Evolutionary conservation across 352 stramenopile species (phyloP), one percentile per base, ranked within the genome.

Genomic region (Pythium rhizo-oryzae): DNA sequence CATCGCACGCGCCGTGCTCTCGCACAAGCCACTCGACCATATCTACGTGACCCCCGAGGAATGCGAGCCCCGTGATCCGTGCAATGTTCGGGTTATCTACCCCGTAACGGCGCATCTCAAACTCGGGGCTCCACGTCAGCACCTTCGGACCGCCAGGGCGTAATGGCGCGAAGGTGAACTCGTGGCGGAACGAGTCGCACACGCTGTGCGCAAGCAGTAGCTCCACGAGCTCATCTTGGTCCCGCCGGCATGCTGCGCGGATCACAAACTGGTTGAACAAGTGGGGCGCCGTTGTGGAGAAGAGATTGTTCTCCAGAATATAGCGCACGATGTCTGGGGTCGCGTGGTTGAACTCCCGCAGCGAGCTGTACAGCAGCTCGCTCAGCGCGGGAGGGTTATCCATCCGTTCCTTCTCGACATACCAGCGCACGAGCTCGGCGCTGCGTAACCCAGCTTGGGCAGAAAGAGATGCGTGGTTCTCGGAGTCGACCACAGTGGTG

Each of bases 101-200:
- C 5, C 18, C 18, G 9, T 21, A 19, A 8, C 41, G 41, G 1
- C 13, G 4, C 41, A 16, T 21, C 9, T 41, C 35, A 15, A 16
- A 41, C 35, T 41, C 35, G 8, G 8, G 35, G 35, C 35, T 41
- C 57, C 57, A 63, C 44, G 54, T 43, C 9, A 63, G 57, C 25
- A 63, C 57, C 28, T 63, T 63, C 24, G 41, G 12, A 5, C 43
- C 43, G 19, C 28, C 43, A 1, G 57, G 28, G 7, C 41, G 41
- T n/a, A 47, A n/a, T 7, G 41, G 12, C 41, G 41, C 57, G 41
- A 8, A 63, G 2, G 41, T 25, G 53, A 63, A 53, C 43, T 63
- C 39, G 57, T 63, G 41, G 15, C 44, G 57, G n/a, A 63, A 23
- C 18, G 19, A 9, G 30, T 63, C 43, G 18, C 39, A 44, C 2